Percentiles rank a stretch among this genome's conserved stretches.
Conservation (phyloP, 2,329 filamentous ascomycete species). For the Paramyrothecium roridum region DNA sequence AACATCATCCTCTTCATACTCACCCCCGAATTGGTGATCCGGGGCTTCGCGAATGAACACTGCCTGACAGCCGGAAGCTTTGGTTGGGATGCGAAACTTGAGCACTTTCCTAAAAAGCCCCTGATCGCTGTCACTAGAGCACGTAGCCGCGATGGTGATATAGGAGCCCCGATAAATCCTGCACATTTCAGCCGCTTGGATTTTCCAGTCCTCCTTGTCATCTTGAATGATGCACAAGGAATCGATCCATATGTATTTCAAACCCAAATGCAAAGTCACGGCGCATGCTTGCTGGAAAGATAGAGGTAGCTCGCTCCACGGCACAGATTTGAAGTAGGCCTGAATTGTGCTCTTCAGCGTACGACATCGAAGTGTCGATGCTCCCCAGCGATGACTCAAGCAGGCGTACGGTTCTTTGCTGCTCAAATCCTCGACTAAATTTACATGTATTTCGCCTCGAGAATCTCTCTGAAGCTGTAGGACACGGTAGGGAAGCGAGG, state of each 20-base stretch:
- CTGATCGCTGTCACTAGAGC: background rate
- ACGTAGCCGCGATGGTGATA: background rate
- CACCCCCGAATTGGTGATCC: conserved; percentile 2
- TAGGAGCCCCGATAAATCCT: background rate
- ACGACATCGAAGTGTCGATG: conserved; percentile 4
- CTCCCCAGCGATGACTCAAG: conserved; percentile 7
- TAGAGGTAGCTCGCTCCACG: conserved; percentile 4
- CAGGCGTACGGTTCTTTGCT: conserved; percentile 6
- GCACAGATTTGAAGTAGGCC: conserved; percentile 1
- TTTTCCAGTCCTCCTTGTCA: conserved; percentile 1
- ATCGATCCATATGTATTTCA: conserved; percentile 4
- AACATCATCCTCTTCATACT: conserved; percentile 2
- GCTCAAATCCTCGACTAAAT: conserved; percentile 3
- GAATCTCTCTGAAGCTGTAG: background rate
- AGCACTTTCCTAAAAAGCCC: background rate
- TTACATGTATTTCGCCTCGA: conserved; percentile 1
- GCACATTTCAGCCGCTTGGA: conserved; percentile 1
- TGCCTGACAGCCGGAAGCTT: background rate
- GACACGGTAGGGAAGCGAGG: conserved; percentile 3
- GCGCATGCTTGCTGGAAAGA: conserved; percentile 2
- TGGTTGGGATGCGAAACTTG: background rate
- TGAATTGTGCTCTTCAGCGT: background rate
- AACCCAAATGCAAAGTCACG: conserved; percentile 1
- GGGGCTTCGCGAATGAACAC: conserved; percentile 1
- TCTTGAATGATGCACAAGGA: background rate